Evolutionary conservation across 495 filamentous ascomycete species (phyloP).

Genomic region (Coniosporium apollinis): DNA sequence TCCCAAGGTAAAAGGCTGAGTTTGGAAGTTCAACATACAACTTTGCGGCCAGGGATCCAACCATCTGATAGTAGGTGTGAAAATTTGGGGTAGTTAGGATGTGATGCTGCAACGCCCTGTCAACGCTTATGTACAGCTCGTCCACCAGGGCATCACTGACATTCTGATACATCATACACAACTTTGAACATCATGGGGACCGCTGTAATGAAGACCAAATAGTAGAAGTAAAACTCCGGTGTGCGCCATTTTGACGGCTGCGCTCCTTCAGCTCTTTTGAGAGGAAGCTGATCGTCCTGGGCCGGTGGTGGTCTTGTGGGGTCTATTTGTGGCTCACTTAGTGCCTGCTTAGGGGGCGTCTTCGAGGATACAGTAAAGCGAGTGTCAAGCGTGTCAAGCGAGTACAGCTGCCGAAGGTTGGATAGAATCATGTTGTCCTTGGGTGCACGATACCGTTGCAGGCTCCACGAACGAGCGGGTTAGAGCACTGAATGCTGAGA

Average conservation of each 20-base stretch:
- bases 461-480: no score
- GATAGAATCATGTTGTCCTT: no score
- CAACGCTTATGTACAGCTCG: no score
- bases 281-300: slow-evolving; percentile 12
- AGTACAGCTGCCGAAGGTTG: slow-evolving; percentile 45
- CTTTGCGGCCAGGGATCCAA: slow-evolving; percentile 90
- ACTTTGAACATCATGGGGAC: slow-evolving; percentile 87
- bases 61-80: slow-evolving; percentile 54
- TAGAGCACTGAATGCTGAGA: no score
- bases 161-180: slow-evolving; percentile 69
- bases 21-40: slow-evolving; percentile 49
- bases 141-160: no score
- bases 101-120: slow-evolving; percentile 38
- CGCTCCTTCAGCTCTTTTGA: slow-evolving; percentile 25
- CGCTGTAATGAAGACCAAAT: slow-evolving; percentile 44
- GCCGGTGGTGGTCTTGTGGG: no score
- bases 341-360: slow-evolving; percentile 39
- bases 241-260: slow-evolving; percentile 64
- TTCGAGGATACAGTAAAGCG: slow-evolving; percentile 62
- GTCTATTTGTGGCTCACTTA: slow-evolving; percentile 23
- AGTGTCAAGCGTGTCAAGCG: slow-evolving; percentile 84
- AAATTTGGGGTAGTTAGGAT: slow-evolving; percentile 68
- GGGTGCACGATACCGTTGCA: no score
- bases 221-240: slow-evolving; percentile 74
- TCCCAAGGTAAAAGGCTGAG: no score